These are phyloP conservation scores for Mycena galopus DNA, from an alignment of 768 basidiomycete species.

Conservation along the genomic window DNA sequence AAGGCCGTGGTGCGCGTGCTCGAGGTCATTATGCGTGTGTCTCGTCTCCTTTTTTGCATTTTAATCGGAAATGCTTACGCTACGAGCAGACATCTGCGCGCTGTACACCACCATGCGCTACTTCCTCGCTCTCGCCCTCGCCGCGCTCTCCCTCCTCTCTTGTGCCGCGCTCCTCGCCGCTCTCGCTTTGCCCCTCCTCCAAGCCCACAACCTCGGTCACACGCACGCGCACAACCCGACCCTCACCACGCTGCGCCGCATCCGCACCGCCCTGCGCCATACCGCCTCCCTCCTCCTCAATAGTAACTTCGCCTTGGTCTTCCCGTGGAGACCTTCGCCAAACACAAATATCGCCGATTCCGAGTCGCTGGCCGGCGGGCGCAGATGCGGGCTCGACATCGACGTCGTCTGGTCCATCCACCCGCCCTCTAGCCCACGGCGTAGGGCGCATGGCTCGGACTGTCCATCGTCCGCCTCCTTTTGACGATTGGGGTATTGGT, in stretches of 20 bases:
- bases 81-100: constrained; percentile 66
- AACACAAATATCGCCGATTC: too few relatives aligned
- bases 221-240: constrained; percentile 46
- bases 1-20: constrained; percentile 48
- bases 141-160: constrained; percentile 22
- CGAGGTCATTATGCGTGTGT: constrained; percentile 61
- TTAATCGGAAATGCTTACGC: constrained; percentile 20
- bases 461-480: too few relatives aligned
- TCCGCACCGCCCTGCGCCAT: constrained; percentile 52
- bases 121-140: constrained; percentile 65
- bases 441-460: constrained; percentile 61
- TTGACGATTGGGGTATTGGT: too few relatives aligned
- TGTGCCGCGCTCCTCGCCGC: too few relatives aligned
- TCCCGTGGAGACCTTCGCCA: constrained; percentile 69
- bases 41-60: constrained; percentile 6
- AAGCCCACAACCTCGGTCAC: constrained; percentile 51
- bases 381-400: constrained; percentile 73
- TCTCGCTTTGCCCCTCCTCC: constrained; percentile 54
- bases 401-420: too few relatives aligned
- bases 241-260: too few relatives aligned
- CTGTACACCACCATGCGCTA: constrained; percentile 75
- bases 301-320: constrained; percentile 64
- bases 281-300: constrained; percentile 62
- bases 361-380: constrained; percentile 51
- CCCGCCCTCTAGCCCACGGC: constrained; percentile 44